Base-by-base conservation (phyloP, 2,329 filamentous ascomycete species). In the Penicillium thymicola region DNA sequence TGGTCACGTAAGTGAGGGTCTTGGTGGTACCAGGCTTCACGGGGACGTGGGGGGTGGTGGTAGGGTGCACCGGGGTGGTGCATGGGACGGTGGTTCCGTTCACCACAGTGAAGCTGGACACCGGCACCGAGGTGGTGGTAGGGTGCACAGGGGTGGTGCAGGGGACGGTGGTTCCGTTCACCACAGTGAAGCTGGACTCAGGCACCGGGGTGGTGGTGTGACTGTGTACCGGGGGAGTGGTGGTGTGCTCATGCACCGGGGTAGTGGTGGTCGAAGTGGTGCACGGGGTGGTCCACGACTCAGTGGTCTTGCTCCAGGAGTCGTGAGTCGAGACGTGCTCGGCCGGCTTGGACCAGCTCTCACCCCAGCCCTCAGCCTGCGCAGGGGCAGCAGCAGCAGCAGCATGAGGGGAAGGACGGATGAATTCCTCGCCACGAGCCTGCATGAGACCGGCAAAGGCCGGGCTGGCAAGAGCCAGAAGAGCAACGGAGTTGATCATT, bases 401-500 rank as follows among this genome's bases (percentile, higher is more conserved):
- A 43, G 16, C 49, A n/a, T 55, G 52, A 25, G 51, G 50, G 40
- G 43, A 42, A 34, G 58, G 56, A 23, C 37, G 44, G 16, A 58
- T 37, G 27, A 53, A 42, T 6, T 58, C 53, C 47, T 63, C 61
- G 50, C 65, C 62, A 47, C 64, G 64, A 43, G 58, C 61, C 49
- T 67, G 62, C 49, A 72, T 66, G 45, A 74, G 65, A 61, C 70
- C 71, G 47, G 70, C 72, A 46, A 74, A 65, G 44, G 68, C 71
- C 40, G 71, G 71, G 63, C 66, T 66, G 55, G 70, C 67, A 59
- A 75, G 63, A 51, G 70, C 71, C 64, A 75, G 58, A 54, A 75
- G 58, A 57, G 71, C 67, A 62, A 73, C 51, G 62, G 67, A 65
- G 60, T 72, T 71, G 59, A 74, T 67, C 72, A 75, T 75, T 59